Conservation (phyloP, 768 basidiomycete genomes). For the Scleroderma bovista region DNA sequence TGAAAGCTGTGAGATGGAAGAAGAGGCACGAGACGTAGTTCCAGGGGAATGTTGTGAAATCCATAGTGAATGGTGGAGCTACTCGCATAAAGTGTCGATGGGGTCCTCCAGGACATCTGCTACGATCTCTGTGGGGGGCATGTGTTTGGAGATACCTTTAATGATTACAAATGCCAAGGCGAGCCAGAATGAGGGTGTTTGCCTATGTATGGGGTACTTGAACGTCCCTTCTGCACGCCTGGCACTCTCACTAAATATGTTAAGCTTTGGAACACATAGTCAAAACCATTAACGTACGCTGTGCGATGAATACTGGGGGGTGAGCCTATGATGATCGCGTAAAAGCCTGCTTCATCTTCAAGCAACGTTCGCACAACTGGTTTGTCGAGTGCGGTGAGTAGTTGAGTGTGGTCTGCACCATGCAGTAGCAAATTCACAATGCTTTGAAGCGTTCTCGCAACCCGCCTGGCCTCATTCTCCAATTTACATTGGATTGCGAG, state of each 20-base stretch:
- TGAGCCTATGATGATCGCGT: background rate
- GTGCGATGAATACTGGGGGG: background rate
- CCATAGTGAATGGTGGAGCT: background rate
- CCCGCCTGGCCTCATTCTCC: background rate
- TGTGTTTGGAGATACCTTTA: background rate
- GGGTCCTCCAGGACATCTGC: background rate
- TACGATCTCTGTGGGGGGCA: background rate
- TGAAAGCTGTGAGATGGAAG: too few species aligned
- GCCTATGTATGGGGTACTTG: background rate
- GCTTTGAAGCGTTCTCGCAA: background rate
- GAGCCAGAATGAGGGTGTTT: background rate
- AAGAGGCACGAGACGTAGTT: background rate
- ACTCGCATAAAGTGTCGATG: background rate
- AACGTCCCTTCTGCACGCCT: background rate
- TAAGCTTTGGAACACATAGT: background rate
- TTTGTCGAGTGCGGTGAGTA: background rate
- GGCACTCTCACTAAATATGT: background rate
- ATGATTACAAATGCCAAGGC: conserved; percentile 1
- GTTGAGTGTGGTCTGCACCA: background rate
- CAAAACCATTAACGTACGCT: background rate
- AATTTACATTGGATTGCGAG: conserved; percentile 1
- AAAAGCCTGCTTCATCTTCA: background rate
- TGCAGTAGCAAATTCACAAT: background rate
- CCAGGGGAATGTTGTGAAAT: background rate
- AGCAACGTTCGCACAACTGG: background rate